A percentile compares a stretch with the other conserved stretches of the same genome.
Conservation (phyloP, 441 rosid genomes). For the Jatropha multifida region DNA sequence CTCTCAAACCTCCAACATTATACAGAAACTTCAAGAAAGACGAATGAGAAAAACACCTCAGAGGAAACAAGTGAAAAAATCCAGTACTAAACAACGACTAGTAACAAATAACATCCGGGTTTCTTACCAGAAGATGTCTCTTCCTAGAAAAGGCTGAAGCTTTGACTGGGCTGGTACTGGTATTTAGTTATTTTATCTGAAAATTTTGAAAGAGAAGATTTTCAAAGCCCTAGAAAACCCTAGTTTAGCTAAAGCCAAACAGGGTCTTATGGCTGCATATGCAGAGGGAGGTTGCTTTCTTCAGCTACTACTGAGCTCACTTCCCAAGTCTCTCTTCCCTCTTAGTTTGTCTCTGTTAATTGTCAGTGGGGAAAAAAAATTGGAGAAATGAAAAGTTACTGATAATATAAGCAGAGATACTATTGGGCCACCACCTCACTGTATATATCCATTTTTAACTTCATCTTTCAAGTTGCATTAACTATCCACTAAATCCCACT, state of each 20-base stretch:
- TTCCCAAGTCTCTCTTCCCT: slow-evolving; percentile 32
- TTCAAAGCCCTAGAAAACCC: slow-evolving; percentile 21
- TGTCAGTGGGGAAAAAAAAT: slow-evolving; percentile 16
- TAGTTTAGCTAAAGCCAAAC: slow-evolving; percentile 5
- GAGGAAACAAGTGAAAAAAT: background rate
- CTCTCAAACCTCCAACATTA: slow-evolving; percentile 2
- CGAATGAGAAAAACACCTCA: background rate
- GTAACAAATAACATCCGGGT: background rate
- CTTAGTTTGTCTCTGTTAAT: slow-evolving; percentile 14
- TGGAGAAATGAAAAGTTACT: slow-evolving; percentile 9
- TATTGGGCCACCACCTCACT: slow-evolving; percentile 16
- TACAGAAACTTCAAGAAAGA: slow-evolving; percentile 10
- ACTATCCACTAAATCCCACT: background rate
- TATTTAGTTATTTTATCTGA: background rate
- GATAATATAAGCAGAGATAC: slow-evolving; percentile 8
- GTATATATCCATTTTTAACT: slow-evolving; percentile 6
- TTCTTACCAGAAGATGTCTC: slow-evolving; percentile 1
- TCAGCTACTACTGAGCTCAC: slow-evolving; percentile 24
- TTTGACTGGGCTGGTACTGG: background rate
- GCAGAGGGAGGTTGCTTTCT: slow-evolving; percentile 6
- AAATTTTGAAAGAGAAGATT: background rate
- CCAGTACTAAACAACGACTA: background rate
- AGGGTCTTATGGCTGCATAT: background rate
- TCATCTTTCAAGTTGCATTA: background rate
- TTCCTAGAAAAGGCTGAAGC: background rate